Evolutionary conservation across 2,329 filamentous ascomycete genomes (phyloP), one percentile per base, ranked within the genome.

Genomic region (Westerdykella sp.): DNA sequence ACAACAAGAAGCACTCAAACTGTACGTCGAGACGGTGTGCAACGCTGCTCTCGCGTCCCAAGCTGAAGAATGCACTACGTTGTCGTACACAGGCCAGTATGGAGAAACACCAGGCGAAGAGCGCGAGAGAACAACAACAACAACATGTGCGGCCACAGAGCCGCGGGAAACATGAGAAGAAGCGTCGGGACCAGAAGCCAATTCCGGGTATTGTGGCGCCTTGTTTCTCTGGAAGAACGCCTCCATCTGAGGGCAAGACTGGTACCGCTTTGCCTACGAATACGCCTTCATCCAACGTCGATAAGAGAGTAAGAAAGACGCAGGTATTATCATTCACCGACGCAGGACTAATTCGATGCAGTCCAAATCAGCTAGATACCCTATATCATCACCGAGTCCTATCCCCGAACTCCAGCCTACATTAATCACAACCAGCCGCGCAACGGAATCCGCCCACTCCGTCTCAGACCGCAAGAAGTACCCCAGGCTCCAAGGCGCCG

Each of bases 401-500:
- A 38, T 11, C 7, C 36, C 12, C n/a, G 15, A 35, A 35, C 32
- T 13, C n/a, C 32, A 15, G 15, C 32, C n/a, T 18, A 14, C 32
- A 13, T 9, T 15, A 35, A 14, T 15, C 12, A 35, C n/a, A 5
- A 35, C 25, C 25, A 7, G 25, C 25, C 32, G 3, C n/a, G 3
- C 32, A 9, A 15, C 6, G 7, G 16, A 14, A 35, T 18, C 32
- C 32, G 13, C n/a, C 7, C 32, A 9, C 32, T 35, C 32, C n/a
- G 9, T 68, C 12, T 53, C 51, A 16, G 69, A 71, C 4, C 68
- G 72, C 9, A 73, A 64, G 52, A 75, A 73, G 54, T 60, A 73
- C 47, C 65, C 68, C 6, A 68, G 70, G 31, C 66, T 77, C 1
- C 63, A 71, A 23, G 73, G 73, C 7, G 73, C 74, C 3, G 74